Evolutionary conservation across 2,329 filamentous ascomycete genomes (phyloP), one percentile per base, ranked within the genome.

Genomic region (Colletotrichum sp.): DNA sequence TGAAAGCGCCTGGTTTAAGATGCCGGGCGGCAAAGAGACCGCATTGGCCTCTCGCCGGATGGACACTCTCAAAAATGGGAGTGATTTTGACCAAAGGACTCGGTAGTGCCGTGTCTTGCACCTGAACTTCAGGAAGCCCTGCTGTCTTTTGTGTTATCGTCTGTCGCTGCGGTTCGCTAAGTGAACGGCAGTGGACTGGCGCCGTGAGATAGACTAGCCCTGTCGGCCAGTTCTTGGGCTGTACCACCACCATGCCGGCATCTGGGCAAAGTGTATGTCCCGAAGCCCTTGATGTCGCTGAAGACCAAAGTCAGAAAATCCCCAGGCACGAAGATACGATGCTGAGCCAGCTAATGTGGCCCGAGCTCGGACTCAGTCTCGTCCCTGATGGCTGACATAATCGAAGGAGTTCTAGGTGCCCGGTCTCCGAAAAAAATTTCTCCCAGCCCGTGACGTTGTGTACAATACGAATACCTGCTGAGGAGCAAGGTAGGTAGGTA

Each of bases 21-120:
- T 88, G 81, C 9, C 86, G 87, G 2, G 89, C 83, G 6, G 92
- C 91, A 80, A 93, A 93, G 36, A 94, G 89, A 1, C 92, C 92
- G 67, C 81, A 83, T 82, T 94, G 92, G 6, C 89, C 89, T 79
- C 85, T 79, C 15, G 92, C 92, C 0, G 92, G 92, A 79, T 94
- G 92, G 0, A 81, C 78, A 0, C 87, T 82, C 68, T 88, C 81
- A 0, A 79, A 80, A 76, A 94, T 93, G 39, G 85, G 83, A 13
- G 87, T 86, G 79, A 94, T 93, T 76, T 83, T 88, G 69, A 92
- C 90, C 10, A 87, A 80, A n/a, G 86, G 75, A 71, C 85, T 88
- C 12, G 91, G 89, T 0, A 88, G 87, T 57, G 83, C 81, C 2
- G 87, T 82, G 8, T 83, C 81, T 69, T 83, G 78, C 15, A 81